Evolutionary conservation across 352 stramenopile species (phyloP).

Genomic region (Pythium brachiatum): DNA sequence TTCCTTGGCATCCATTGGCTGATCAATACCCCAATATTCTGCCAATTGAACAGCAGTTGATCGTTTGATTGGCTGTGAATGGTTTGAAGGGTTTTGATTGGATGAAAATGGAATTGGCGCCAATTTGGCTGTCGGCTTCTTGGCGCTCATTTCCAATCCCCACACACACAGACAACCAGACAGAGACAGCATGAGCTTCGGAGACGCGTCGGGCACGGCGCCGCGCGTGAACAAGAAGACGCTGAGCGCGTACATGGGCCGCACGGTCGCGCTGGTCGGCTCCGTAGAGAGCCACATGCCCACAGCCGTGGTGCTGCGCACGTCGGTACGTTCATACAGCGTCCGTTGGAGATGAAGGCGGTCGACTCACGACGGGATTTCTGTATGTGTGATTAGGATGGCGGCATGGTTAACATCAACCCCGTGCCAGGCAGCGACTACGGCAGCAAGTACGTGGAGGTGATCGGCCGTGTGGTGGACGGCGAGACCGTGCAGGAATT

Average conservation of each 20-base stretch:
- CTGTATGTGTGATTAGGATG: constrained; percentile 43
- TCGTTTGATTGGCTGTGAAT: constrained; percentile 10
- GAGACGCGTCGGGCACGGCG: constrained; percentile 51
- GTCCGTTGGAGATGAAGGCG: too few species aligned
- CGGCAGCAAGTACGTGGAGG: constrained; percentile 81
- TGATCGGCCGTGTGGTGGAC: constrained; percentile 76
- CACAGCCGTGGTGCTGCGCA: constrained; percentile 66
- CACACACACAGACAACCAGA: background rate
- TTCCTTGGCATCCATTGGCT: too few species aligned
- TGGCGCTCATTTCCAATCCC: constrained; percentile 14
- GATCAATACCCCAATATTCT: too few species aligned
- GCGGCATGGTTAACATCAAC: constrained; percentile 75
- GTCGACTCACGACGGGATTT: constrained; percentile 4
- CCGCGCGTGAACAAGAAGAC: constrained; percentile 84
- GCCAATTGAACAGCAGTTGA: too few species aligned
- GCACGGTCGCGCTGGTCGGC: constrained; percentile 75
- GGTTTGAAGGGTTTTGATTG: constrained; percentile 2
- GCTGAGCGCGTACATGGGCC: constrained; percentile 55
- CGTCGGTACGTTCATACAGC: constrained; percentile 43
- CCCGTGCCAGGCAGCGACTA: constrained; percentile 73
- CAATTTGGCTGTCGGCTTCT: constrained; percentile 3
- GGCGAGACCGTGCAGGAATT: constrained; percentile 78
- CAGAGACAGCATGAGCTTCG: constrained; percentile 45
- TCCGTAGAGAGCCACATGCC: constrained; percentile 71
- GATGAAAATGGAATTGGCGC: constrained; percentile 21